Conservation (phyloP, 192 early-diverging fungal species). For the Entophlyctis luteolus region DNA sequence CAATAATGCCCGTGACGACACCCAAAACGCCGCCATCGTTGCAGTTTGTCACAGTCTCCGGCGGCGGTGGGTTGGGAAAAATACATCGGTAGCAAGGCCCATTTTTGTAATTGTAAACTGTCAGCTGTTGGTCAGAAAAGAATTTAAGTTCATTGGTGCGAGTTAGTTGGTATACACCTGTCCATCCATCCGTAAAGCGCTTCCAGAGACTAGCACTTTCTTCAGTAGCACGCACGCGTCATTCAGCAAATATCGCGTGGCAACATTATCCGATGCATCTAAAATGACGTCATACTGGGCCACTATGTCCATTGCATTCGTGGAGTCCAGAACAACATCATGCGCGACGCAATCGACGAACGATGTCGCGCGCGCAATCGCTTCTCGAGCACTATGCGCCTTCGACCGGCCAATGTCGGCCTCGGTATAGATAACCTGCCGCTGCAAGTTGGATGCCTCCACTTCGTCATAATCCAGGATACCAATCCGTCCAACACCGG, state of each 20-base stretch:
- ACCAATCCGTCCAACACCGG: slow-evolving; percentile 81
- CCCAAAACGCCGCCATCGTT: slow-evolving; percentile 90
- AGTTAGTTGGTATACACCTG: slow-evolving; percentile 48
- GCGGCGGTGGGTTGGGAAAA: slow-evolving; percentile 87
- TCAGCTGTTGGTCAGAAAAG: slow-evolving; percentile 63
- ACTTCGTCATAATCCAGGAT: slow-evolving; percentile 90
- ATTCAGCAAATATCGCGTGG: slow-evolving; percentile 91
- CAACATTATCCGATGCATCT: slow-evolving; percentile 92
- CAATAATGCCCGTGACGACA: slow-evolving; percentile 89
- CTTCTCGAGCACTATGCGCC: slow-evolving; percentile 67
- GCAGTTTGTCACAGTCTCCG: slow-evolving; percentile 84
- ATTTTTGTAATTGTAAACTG: slow-evolving; percentile 84
- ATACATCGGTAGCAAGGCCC: slow-evolving; percentile 97
- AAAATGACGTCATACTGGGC: slow-evolving; percentile 74
- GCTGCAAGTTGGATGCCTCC: slow-evolving; percentile 87
- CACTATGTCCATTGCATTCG: slow-evolving; percentile 62
- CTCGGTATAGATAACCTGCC: slow-evolving; percentile 90
- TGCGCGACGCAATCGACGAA: slow-evolving; percentile 59
- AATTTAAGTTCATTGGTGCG: too few species aligned
- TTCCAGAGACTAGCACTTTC: slow-evolving; percentile 84
- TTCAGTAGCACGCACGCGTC: slow-evolving; percentile 82
- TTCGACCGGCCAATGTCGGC: slow-evolving; percentile 64
- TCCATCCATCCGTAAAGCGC: slow-evolving; percentile 86
- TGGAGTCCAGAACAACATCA: slow-evolving; percentile 70
- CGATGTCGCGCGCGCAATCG: slow-evolving; percentile 44